These are phyloP conservation scores for Tricholoma sp. DNA, from an alignment of 768 basidiomycete species.

Conservation along the genomic window DNA sequence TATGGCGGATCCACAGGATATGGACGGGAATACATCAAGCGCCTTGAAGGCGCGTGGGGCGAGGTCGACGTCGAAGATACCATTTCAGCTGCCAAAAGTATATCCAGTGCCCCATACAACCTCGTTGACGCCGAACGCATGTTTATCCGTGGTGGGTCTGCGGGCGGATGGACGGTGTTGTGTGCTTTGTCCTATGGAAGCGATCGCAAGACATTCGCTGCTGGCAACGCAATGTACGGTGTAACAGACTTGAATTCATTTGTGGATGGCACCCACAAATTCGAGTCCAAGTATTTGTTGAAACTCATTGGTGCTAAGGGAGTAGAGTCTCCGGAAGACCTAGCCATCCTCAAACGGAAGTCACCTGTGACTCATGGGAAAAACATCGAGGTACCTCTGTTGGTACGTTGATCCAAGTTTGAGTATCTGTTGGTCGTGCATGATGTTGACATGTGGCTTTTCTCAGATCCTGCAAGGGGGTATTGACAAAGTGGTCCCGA, in stretches of 20 bases:
- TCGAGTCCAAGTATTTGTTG: slow-evolving; percentile 53
- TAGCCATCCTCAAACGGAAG: slow-evolving; percentile 45
- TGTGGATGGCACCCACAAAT: slow-evolving; percentile 66
- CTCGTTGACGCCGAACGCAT: slow-evolving; percentile 61
- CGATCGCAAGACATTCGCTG: slow-evolving; percentile 49
- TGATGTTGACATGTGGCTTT: neutral
- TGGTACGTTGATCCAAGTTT: slow-evolving; percentile 37
- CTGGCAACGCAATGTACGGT: slow-evolving; percentile 62
- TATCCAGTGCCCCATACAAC: slow-evolving; percentile 40
- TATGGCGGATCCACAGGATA: slow-evolving; percentile 74
- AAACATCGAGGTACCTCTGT: slow-evolving; percentile 55
- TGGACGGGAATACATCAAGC: slow-evolving; percentile 60
- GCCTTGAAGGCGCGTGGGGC: slow-evolving; percentile 67
- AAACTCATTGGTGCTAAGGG: slow-evolving; percentile 60
- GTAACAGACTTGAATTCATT: slow-evolving; percentile 58
- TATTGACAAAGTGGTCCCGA: slow-evolving; percentile 60
- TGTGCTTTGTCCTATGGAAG: slow-evolving; percentile 36
- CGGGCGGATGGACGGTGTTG: slow-evolving; percentile 71
- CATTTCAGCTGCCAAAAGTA: slow-evolving; percentile 45
- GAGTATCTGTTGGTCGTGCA: neutral
- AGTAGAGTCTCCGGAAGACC: slow-evolving; percentile 42
- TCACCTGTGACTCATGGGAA: slow-evolving; percentile 61
- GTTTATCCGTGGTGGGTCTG: slow-evolving; percentile 66
- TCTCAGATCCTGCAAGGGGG: slow-evolving; percentile 65
- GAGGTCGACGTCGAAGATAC: slow-evolving; percentile 68